Conservation (phyloP, 345 rosid species). For the Psidium guajava region DNA sequence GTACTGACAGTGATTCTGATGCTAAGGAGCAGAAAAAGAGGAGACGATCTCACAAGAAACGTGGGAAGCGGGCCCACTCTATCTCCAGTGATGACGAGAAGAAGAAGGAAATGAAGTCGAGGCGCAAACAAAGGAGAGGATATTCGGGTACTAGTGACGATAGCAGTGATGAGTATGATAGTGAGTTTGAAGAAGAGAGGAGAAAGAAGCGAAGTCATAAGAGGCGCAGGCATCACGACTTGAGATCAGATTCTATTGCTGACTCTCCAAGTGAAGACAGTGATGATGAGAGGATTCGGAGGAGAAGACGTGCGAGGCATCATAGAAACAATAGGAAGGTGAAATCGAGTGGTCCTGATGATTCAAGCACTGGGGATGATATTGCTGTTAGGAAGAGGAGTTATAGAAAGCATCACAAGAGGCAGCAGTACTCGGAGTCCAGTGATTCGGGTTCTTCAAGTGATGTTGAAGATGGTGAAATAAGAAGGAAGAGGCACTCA, state of each 20-base stretch:
- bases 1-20: conserved; percentile 28
- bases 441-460: conserved; percentile 18
- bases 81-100: conserved; percentile 44
- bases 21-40: conserved; percentile 39
- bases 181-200: conserved; percentile 36
- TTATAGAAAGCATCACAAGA: conserved; percentile 19
- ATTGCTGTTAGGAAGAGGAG: conserved; percentile 22
- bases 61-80: conserved; percentile 33
- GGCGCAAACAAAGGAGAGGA: conserved; percentile 31
- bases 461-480: conserved; percentile 19
- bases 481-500: conserved; percentile 7
- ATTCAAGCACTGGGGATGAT: conserved; percentile 14
- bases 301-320: conserved; percentile 18
- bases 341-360: conserved; percentile 13
- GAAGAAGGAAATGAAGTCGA: conserved; percentile 52
- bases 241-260: conserved; percentile 21
- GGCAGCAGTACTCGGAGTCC: conserved; percentile 11
- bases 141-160: conserved; percentile 25
- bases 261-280: conserved; percentile 21
- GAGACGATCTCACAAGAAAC: conserved; percentile 43
- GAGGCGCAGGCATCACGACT: conserved; percentile 28
- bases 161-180: conserved; percentile 28
- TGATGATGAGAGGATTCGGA: conserved; percentile 11
- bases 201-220: conserved; percentile 33
- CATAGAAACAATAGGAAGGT: conserved; percentile 10